Conservation (phyloP, 2,329 filamentous ascomycete genomes). For the Cytospora mali region DNA sequence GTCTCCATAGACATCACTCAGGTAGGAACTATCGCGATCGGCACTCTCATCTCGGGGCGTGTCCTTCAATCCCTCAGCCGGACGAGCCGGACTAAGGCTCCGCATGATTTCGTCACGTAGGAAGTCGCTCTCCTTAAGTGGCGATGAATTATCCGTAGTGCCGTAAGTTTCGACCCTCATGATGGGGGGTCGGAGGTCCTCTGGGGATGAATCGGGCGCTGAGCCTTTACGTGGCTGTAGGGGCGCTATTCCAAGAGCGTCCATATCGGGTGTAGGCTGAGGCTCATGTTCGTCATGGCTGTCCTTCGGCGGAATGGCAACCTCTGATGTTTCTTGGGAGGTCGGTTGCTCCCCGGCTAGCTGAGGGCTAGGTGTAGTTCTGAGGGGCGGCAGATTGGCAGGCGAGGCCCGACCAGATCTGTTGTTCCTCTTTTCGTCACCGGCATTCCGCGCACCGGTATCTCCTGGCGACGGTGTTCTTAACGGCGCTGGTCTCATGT, state of each 20-base stretch:
- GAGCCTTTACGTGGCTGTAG: slow-evolving; percentile 45
- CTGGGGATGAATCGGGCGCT: slow-evolving; percentile 34
- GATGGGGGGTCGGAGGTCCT: slow-evolving; percentile 42
- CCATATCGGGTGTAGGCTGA: slow-evolving; percentile 27
- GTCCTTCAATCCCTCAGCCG: slow-evolving; percentile 27
- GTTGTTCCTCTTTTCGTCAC: background rate
- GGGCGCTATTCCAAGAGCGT: slow-evolving; percentile 44
- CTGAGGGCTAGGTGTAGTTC: slow-evolving; percentile 4
- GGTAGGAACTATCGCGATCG: slow-evolving; percentile 61
- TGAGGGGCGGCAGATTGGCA: slow-evolving; percentile 14
- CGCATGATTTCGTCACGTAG: slow-evolving; percentile 75
- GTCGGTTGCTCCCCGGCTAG: background rate
- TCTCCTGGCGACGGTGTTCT: slow-evolving; percentile 23
- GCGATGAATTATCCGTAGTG: slow-evolving; percentile 52
- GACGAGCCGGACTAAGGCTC: slow-evolving; percentile 59
- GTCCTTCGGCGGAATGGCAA: background rate
- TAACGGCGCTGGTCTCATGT: slow-evolving; percentile 22
- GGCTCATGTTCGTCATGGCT: slow-evolving; percentile 7
- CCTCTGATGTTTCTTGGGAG: background rate
- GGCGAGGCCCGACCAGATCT: slow-evolving; percentile 14
- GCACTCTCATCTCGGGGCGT: slow-evolving; percentile 21
- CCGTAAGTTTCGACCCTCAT: slow-evolving; percentile 50
- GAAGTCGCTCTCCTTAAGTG: slow-evolving; percentile 70
- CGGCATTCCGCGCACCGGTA: slow-evolving; percentile 14
- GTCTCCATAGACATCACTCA: slow-evolving; percentile 67